These are phyloP conservation scores for Vitis rotundifolia DNA, from an alignment of 164 flowering plant genomes.

Conservation along the genomic window DNA sequence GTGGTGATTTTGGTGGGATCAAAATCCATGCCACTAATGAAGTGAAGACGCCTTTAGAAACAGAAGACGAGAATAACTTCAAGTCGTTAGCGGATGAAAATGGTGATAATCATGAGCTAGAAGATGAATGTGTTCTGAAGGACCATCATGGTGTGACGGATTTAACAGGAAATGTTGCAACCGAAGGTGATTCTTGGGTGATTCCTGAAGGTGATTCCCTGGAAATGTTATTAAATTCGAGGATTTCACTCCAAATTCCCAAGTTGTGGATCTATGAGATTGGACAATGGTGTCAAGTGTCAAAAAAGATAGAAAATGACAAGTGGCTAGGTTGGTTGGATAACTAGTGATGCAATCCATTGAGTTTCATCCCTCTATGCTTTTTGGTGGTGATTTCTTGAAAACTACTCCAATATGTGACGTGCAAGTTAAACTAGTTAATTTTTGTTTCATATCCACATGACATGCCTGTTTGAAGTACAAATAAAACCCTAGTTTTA, in stretches of 20 bases:
- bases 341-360: slow-evolving; percentile 50
- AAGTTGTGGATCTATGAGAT: slow-evolving; percentile 78
- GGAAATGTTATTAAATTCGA: slow-evolving; percentile 60
- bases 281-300: slow-evolving; percentile 58
- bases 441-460: slow-evolving; percentile 52
- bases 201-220: slow-evolving; percentile 34
- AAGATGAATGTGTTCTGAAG: slow-evolving; percentile 67
- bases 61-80: slow-evolving; percentile 21
- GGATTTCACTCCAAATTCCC: slow-evolving; percentile 30
- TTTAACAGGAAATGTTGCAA: slow-evolving; percentile 25
- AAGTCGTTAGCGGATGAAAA: slow-evolving; percentile 25
- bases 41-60: slow-evolving; percentile 19
- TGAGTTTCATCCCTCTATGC: slow-evolving; percentile 89
- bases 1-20: too few species aligned
- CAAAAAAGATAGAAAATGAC: slow-evolving; percentile 44
- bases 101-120: slow-evolving; percentile 35
- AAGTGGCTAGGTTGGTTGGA: slow-evolving; percentile 64
- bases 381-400: slow-evolving; percentile 57
- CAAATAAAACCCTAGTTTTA: slow-evolving; percentile 31
- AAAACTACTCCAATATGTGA: slow-evolving; percentile 83
- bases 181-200: slow-evolving; percentile 37
- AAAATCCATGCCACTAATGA: slow-evolving; percentile 26
- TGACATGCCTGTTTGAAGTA: slow-evolving; percentile 22
- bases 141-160: slow-evolving; percentile 30
- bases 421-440: slow-evolving; percentile 80